phyloP scores from a whole-genome alignment of 257 asterid species.

The Euphrasia confusa region DNA sequence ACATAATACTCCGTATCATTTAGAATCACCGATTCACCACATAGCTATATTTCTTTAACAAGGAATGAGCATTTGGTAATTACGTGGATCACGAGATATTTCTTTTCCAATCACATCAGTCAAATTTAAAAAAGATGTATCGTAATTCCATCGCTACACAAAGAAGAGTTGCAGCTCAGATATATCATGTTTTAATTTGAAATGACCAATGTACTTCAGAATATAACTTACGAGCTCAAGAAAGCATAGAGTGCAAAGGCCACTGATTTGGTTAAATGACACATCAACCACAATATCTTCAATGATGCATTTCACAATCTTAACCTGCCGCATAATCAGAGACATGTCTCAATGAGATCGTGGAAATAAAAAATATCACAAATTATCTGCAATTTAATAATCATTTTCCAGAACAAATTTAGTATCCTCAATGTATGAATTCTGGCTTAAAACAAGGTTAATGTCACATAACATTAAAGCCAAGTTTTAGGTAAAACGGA shows the following conservation, averaged over 20 bases:
- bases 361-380: slow-evolving; percentile 10
- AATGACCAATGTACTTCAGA: neutral
- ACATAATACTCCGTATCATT: too few relatives aligned
- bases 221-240: slow-evolving; percentile 62
- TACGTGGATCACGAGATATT: neutral
- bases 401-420: too few relatives aligned
- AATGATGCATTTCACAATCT: slow-evolving; percentile 61
- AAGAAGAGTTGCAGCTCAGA: slow-evolving; percentile 14
- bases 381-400: too few relatives aligned
- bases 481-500: too few relatives aligned
- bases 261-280: slow-evolving; percentile 71
- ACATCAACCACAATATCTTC: slow-evolving; percentile 61
- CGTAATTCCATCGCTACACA: neutral
- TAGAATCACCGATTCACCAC: too few relatives aligned
- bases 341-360: slow-evolving; percentile 15
- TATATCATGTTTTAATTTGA: neutral
- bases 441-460: too few relatives aligned
- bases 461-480: too few relatives aligned
- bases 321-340: slow-evolving; percentile 48
- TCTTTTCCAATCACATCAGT: neutral
- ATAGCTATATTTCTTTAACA: too few relatives aligned
- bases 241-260: slow-evolving; percentile 65
- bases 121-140: too few relatives aligned
- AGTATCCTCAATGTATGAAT: too few relatives aligned
- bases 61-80: too few relatives aligned